phyloP scores from a whole-genome alignment of 495 filamentous ascomycete species.

The Talaromyces thailandensis region DNA sequence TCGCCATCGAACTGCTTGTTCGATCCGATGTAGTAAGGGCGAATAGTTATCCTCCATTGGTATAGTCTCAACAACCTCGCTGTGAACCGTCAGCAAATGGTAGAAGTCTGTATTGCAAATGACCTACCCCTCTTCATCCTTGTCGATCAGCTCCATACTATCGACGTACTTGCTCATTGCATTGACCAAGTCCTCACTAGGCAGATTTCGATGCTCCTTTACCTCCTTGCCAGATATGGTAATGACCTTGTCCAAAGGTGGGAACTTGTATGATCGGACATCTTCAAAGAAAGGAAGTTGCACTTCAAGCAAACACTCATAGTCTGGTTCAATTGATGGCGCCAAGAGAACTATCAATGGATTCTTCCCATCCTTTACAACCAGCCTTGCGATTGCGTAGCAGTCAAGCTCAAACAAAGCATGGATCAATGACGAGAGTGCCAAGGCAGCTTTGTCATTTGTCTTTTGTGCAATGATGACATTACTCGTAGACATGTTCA shows the following conservation, averaged over 20 bases:
- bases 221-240: constrained; percentile 83
- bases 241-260: constrained; percentile 78
- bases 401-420: constrained; percentile 77
- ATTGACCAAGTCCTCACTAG: constrained; percentile 58
- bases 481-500: constrained; percentile 71
- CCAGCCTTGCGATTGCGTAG: constrained; percentile 81
- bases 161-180: constrained; percentile 91
- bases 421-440: constrained; percentile 83
- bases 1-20: constrained; percentile 73
- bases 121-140: constrained; percentile 64
- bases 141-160: constrained; percentile 73
- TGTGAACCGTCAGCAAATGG: constrained; percentile 28
- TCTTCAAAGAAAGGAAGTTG: constrained; percentile 95
- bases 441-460: constrained; percentile 69
- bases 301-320: constrained; percentile 83
- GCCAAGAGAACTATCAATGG: constrained; percentile 76
- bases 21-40: constrained; percentile 85
- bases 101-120: not conserved
- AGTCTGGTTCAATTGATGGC: constrained; percentile 69
- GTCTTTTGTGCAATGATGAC: constrained; percentile 63
- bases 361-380: constrained; percentile 67
- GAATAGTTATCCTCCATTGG: constrained; percentile 78
- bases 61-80: constrained; percentile 62
- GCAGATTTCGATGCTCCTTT: constrained; percentile 79
- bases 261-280: constrained; percentile 78